These are phyloP conservation scores for Penicillium sp. DNA, from an alignment of 2,329 filamentous ascomycete species.

Conservation along the genomic window DNA sequence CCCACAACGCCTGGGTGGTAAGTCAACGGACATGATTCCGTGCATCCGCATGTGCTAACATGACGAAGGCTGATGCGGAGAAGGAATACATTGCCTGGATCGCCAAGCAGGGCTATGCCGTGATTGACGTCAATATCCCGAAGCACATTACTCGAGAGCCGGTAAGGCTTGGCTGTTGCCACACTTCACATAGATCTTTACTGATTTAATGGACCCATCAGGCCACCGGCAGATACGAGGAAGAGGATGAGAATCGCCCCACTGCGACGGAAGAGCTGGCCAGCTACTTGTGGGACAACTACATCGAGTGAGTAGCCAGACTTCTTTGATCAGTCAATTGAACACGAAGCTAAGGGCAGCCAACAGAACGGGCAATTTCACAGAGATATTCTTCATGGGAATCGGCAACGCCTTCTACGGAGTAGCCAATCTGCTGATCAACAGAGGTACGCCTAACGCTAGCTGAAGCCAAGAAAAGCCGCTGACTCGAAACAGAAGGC, in stretches of 20 bases:
- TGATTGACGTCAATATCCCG: constrained; percentile 90
- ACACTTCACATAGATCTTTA: not conserved
- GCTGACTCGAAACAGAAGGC: constrained; percentile 37
- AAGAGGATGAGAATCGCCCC: constrained; percentile 49
- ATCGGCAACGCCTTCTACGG: constrained; percentile 85
- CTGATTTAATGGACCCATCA: constrained; percentile 7
- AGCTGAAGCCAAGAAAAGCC: not conserved
- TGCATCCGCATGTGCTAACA: constrained; percentile 22
- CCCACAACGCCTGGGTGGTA: constrained; percentile 86
- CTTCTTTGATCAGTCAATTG: not conserved
- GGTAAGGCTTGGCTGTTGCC: constrained; percentile 38
- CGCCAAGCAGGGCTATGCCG: constrained; percentile 65
- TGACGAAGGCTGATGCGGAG: constrained; percentile 67
- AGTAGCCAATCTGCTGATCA: constrained; percentile 72
- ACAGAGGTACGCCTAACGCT: constrained; percentile 55
- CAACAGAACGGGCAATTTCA: constrained; percentile 55
- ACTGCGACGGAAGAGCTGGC: constrained; percentile 63
- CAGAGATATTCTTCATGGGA: constrained; percentile 78
- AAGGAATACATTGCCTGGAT: constrained; percentile 83
- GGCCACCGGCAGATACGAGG: constrained; percentile 40
- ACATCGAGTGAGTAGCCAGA: constrained; percentile 61
- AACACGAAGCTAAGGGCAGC: constrained; percentile 1
- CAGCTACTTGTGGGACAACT: constrained; percentile 93
- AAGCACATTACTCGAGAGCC: constrained; percentile 64
- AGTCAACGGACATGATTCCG: constrained; percentile 34